Conservation (phyloP, 169 alveolate species). For the Neospora caninum region DNA sequence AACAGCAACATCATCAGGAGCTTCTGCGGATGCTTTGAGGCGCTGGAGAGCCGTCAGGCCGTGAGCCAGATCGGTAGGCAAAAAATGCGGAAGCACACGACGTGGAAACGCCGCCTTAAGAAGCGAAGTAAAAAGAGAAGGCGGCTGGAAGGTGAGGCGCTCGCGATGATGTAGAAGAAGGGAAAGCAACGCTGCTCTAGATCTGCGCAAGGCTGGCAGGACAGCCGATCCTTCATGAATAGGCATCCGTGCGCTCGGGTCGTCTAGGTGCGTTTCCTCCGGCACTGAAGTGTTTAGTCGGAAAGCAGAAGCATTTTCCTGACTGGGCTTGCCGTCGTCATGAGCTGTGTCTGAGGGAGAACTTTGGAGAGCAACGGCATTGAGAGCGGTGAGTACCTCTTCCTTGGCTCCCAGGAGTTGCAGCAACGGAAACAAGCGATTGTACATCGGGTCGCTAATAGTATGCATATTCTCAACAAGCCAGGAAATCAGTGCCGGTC, state of each 20-base stretch:
- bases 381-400: not conserved
- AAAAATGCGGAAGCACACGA: not conserved
- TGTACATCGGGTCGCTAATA: constrained; percentile 4
- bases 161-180: not conserved
- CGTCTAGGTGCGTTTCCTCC: not conserved
- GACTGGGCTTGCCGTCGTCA: not conserved
- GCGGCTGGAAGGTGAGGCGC: constrained; percentile 10
- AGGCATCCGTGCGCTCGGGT: not conserved
- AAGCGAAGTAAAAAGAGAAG: not conserved
- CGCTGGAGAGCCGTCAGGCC: constrained; percentile 4
- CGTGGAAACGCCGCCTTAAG: not conserved
- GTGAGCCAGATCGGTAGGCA: not conserved
- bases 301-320: not conserved
- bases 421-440: not conserved
- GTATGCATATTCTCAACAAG: not conserved
- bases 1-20: not conserved
- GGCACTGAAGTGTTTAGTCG: not conserved
- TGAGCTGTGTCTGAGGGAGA: not conserved
- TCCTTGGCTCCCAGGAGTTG: not conserved
- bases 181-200: not conserved
- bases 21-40: not conserved
- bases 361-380: not conserved
- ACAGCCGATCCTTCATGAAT: not conserved
- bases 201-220: not conserved
- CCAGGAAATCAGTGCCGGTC: not conserved